These are phyloP conservation scores for Rhodomyrtus psidioides DNA, from an alignment of 441 rosid species.

Conservation along the genomic window DNA sequence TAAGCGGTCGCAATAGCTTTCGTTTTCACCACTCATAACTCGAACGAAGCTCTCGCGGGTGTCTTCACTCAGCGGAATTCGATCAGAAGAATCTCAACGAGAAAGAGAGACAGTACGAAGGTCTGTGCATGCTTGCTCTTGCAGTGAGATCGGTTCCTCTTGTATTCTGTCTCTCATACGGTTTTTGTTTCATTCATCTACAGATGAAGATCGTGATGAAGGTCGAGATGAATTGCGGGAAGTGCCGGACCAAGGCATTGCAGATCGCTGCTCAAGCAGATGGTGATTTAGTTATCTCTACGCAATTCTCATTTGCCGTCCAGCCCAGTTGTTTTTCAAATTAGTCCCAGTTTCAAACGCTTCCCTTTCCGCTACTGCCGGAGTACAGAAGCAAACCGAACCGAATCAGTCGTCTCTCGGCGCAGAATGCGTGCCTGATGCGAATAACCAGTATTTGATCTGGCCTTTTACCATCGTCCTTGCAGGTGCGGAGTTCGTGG, in stretches of 20 bases:
- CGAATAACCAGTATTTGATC: no score
- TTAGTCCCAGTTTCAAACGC: not conserved
- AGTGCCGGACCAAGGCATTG: slow-evolving; percentile 39
- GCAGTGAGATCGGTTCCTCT: not conserved
- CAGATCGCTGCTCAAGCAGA: slow-evolving; percentile 20
- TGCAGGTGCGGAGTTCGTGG: slow-evolving; percentile 34
- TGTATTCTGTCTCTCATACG: not conserved
- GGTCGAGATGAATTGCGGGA: slow-evolving; percentile 32
- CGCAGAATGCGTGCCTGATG: no score
- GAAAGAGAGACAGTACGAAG: not conserved
- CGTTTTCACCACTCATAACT: not conserved
- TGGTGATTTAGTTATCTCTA: slow-evolving; percentile 9
- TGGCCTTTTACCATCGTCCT: not conserved
- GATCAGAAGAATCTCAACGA: not conserved
- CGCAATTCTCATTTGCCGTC: not conserved
- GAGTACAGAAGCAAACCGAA: not conserved
- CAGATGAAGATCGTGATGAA: no score
- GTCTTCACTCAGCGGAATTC: not conserved
- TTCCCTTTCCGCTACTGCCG: no score
- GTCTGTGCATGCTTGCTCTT: not conserved
- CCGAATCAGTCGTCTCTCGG: not conserved
- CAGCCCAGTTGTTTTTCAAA: not conserved
- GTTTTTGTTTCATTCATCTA: not conserved
- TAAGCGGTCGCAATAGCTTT: not conserved
- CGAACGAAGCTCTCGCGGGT: not conserved